phyloP scores from a whole-genome alignment of 805 yeast genomes.

The Candida verbasci region DNA sequence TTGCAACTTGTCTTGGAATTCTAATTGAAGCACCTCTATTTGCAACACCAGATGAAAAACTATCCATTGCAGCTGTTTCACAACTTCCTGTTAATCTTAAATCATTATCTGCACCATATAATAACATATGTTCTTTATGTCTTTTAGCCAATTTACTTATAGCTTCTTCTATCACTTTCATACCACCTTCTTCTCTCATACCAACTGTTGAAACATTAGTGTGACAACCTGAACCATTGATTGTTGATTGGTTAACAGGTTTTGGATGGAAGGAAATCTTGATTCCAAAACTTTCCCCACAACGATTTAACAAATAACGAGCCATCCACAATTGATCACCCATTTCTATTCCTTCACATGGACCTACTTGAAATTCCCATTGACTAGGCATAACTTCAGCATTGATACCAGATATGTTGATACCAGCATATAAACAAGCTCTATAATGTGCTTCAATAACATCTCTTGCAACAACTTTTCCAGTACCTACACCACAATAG shows the following conservation, averaged over 20 bases:
- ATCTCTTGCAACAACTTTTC: conserved; percentile 96
- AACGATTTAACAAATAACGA: conserved; percentile 86
- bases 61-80: conserved; percentile 93
- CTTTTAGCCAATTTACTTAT: conserved; percentile 91
- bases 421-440: conserved; percentile 93
- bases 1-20: conserved; percentile 98
- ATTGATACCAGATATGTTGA: conserved; percentile 90
- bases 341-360: conserved; percentile 92
- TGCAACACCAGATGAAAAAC: conserved; percentile 96
- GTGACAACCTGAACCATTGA: conserved; percentile 99
- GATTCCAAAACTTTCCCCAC: conserved; percentile 98
- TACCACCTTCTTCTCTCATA: conserved; percentile 96
- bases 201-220: conserved; percentile 91
- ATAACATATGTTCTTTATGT: conserved; percentile 92
- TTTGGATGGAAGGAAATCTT: conserved; percentile 99
- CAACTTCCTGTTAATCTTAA: conserved; percentile 96
- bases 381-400: conserved; percentile 99
- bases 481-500: conserved; percentile 99
- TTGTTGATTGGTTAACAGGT: conserved; percentile 97
- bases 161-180: conserved; percentile 89
- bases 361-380: conserved; percentile 99
- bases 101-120: conserved; percentile 95
- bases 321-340: conserved; percentile 98
- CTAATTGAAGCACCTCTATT: conserved; percentile 99
- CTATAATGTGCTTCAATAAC: conserved; percentile 98